Percentiles rank a stretch among this genome's conserved stretches.
phyloP scores from a whole-genome alignment of 2,329 filamentous ascomycete species.

The Fusarium sp. region DNA sequence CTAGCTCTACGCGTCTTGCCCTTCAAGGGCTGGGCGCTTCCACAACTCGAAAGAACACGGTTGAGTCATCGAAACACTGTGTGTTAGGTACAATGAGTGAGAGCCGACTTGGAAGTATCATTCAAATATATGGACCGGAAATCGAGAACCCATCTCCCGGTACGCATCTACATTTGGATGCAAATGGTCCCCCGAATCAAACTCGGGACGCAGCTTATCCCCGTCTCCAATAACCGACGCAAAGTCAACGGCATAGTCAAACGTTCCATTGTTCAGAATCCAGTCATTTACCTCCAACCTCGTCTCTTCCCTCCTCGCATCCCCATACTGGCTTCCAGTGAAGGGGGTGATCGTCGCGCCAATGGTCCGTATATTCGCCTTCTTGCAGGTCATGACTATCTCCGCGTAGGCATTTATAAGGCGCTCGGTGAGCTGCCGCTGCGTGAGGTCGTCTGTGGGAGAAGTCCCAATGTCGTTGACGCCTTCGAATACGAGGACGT shows the following conservation, averaged over 20 bases:
- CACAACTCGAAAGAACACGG: not conserved
- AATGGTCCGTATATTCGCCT: not conserved
- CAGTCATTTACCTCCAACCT: constrained; percentile 22
- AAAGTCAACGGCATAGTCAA: constrained; percentile 28
- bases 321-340: constrained; percentile 22
- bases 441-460: constrained; percentile 5
- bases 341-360: constrained; percentile 27
- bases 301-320: constrained; percentile 12
- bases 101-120: not conserved
- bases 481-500: constrained; percentile 20
- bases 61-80: not conserved
- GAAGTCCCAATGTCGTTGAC: constrained; percentile 27
- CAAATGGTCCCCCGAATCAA: constrained; percentile 23
- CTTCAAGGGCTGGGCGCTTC: not conserved
- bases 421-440: not conserved
- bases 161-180: constrained; percentile 30
- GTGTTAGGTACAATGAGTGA: not conserved
- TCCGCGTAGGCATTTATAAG: constrained; percentile 16
- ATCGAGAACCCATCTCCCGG: constrained; percentile 16
- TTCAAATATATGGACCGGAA: constrained; percentile 12
- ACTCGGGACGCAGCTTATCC: constrained; percentile 21
- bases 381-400: constrained; percentile 9
- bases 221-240: constrained; percentile 20
- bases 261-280: constrained; percentile 20
- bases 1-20: not conserved